Percentiles rank a stretch among this genome's conserved stretches.
These are phyloP conservation scores for Xylaria sp. DNA, from an alignment of 2,329 filamentous ascomycete genomes.

Conservation along the genomic window DNA sequence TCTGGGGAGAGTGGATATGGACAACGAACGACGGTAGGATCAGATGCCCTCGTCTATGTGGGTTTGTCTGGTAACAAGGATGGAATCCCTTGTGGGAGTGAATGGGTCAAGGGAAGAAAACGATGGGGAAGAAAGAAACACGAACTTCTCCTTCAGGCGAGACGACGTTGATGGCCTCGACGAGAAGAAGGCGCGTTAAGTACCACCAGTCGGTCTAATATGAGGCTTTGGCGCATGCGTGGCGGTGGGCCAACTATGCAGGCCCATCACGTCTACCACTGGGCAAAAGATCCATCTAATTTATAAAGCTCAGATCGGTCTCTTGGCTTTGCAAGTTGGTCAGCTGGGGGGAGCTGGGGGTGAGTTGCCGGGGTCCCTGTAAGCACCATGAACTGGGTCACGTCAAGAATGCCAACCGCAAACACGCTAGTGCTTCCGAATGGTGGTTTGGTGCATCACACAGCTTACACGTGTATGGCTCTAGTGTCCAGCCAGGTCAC, in stretches of 20 bases:
- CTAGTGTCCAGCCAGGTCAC: slow-evolving; percentile 27
- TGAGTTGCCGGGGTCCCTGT: slow-evolving; percentile 28
- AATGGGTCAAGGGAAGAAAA: slow-evolving; percentile 22
- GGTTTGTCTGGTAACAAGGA: slow-evolving; percentile 25
- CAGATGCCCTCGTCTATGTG: slow-evolving; percentile 22
- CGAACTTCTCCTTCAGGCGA: slow-evolving; percentile 35
- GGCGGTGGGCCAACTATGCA: slow-evolving; percentile 46
- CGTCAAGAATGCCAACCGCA: slow-evolving; percentile 31
- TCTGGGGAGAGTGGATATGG: slow-evolving; percentile 16
- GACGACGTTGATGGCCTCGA: slow-evolving; percentile 30
- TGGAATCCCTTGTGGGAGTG: slow-evolving; percentile 29
- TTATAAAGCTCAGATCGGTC: slow-evolving; percentile 44
- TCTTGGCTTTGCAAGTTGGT: slow-evolving; percentile 37
- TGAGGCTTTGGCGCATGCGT: slow-evolving; percentile 50
- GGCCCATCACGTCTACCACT: slow-evolving; percentile 42
- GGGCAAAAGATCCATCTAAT: slow-evolving; percentile 43
- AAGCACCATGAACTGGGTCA: slow-evolving; percentile 31
- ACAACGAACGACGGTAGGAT: slow-evolving; percentile 16
- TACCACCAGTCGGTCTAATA: slow-evolving; percentile 49
- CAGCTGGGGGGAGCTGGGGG: slow-evolving; percentile 32
- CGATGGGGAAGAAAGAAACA: slow-evolving; percentile 29
- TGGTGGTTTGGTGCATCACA: slow-evolving; percentile 38
- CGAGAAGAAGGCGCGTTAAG: slow-evolving; percentile 41
- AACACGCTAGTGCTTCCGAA: slow-evolving; percentile 38
- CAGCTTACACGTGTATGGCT: slow-evolving; percentile 37